Base-by-base conservation (phyloP, 2,329 filamentous ascomycete species). In the Fusarium sororula region DNA sequence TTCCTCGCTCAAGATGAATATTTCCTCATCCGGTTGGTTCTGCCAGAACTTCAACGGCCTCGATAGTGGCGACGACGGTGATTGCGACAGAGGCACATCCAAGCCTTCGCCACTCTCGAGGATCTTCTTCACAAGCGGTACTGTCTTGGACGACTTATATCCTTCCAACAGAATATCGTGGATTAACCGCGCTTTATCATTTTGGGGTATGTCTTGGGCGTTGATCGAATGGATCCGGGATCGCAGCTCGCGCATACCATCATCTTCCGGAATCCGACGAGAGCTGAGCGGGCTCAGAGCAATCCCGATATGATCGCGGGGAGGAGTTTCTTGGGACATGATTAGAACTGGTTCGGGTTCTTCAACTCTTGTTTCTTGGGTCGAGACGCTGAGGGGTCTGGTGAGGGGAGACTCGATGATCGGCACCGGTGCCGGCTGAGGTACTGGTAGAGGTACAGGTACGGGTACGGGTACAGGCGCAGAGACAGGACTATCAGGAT, bases 201-300 rank as follows among this genome's bases (percentile, higher is more conserved):
- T 80, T 48, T 87, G 85, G 7, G 88, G 81, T 54, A 91, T 85
- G 30, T 90, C 85, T 74, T 87, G 86, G 32, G 88, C 85, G 79
- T 94, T 92, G 70, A 96, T 92, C 28, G 85, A 85, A 67, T 92
- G 87, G 73, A 96, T 94, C 70, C 89, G 90, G 72, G 84, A 87
- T 76, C 94, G 87, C 76, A 96, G 81, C 62, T 84, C 82, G 24
- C 88, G 86, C 91, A 94, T 95, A 50, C 94, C 94, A 85, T 96
- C 94, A 78, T 96, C 92, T 79, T 92, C 94, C 3, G 93, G 93
- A 45, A 94, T 82, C 44, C 77, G 80, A 20, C 79, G 80, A 54
- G 75, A 77, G 66, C 77, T 80, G 61, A 67, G 73, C 14, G 81
- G 77, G 47, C 77, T 79, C 64, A 80, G 61, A 17, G 80, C 77